Evolutionary conservation across 176 grass and related monocot species (phyloP), one percentile per base, ranked within the genome.

Genomic region (Aechmea fasciata): DNA sequence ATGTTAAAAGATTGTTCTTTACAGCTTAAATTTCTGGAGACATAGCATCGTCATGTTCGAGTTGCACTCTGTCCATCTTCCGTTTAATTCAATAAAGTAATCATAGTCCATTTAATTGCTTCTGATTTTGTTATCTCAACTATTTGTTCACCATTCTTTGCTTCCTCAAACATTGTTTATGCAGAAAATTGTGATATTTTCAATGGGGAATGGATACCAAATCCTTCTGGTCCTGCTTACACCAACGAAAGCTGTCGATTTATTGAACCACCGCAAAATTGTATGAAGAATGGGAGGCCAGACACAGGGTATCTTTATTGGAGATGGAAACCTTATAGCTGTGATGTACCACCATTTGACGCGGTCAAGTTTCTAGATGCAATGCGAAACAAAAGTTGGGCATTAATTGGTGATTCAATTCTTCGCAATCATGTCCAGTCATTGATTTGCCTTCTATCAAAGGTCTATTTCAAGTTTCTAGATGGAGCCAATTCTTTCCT

Each of bases 381-480:
- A 48, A 93, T 90, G 84, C 24, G 64, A 48, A 84, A 82, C 48
- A 90, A 81, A 68, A 84, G 82, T 77, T 99, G 86, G 94, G 94
- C 84, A 19, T 72, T 99, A 14, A 77, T 99, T 41, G 94, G 94
- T 22, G 89, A 99, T 74, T 99, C 94, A 14, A 93, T 99, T 75
- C 75, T 99, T 53, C 86, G 94, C 5, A 99, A 99, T 68, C 94
- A 99, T 11, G 77, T 80, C 63, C 89, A 99, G 47, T 99, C 94
- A 51, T 79, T 99, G 69, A 82, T 99, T 68, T 99, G 94, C 53
- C 87, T 92, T 71, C 87, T 99, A 78, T 81, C 94, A 14, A 85
- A 85, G 93, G 93, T 97, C 4, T 15, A 57, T 54, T 78, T 13
- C 22, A 26, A 20, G 14, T 19, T 59, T 17, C 19, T 55, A 13